Conservation (phyloP, 192 early-diverging fungal species). For the Coemansia sp. region DNA sequence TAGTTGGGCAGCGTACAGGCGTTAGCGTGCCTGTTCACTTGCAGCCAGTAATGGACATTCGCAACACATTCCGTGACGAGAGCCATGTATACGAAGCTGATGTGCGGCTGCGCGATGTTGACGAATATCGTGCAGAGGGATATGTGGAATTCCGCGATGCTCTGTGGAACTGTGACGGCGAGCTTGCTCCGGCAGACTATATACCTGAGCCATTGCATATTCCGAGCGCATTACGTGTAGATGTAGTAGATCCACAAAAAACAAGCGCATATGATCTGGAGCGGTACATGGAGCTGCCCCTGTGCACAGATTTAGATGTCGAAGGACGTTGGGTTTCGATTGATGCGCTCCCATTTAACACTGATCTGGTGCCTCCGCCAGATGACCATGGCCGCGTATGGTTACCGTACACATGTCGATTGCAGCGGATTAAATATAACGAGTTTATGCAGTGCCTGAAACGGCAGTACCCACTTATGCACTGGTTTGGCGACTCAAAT, state of each 20-base stretch:
- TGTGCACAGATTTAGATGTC: conserved; percentile 33
- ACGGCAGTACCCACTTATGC: conserved; percentile 29
- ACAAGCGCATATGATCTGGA: conserved; percentile 2
- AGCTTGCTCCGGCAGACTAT: conserved; percentile 30
- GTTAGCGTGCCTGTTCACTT: conserved; percentile 30
- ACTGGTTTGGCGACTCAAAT: conserved; percentile 58
- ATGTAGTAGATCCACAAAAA: conserved; percentile 5
- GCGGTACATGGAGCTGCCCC: conserved; percentile 46
- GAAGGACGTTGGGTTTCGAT: conserved; percentile 51
- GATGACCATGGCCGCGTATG: conserved; percentile 47
- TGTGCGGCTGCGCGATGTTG: conserved; percentile 41
- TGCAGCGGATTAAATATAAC: conserved; percentile 32
- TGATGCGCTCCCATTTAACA: conserved; percentile 13
- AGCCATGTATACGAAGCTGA: conserved; percentile 58
- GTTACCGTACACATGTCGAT: conserved; percentile 54
- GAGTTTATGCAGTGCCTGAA: conserved; percentile 41
- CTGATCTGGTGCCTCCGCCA: conserved; percentile 6
- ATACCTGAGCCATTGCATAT: conserved; percentile 32
- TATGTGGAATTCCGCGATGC: conserved; percentile 52
- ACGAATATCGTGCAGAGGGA: conserved; percentile 31
- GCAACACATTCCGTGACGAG: conserved; percentile 23
- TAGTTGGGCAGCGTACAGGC: conserved; percentile 15
- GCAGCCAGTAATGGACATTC: neutral
- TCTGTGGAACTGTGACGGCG: conserved; percentile 53
- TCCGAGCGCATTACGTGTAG: conserved; percentile 1